Percentiles rank a stretch among this genome's conserved stretches.
These are phyloP conservation scores for Tremella yokohamensis DNA, from an alignment of 768 basidiomycete genomes.

Conservation along the genomic window DNA sequence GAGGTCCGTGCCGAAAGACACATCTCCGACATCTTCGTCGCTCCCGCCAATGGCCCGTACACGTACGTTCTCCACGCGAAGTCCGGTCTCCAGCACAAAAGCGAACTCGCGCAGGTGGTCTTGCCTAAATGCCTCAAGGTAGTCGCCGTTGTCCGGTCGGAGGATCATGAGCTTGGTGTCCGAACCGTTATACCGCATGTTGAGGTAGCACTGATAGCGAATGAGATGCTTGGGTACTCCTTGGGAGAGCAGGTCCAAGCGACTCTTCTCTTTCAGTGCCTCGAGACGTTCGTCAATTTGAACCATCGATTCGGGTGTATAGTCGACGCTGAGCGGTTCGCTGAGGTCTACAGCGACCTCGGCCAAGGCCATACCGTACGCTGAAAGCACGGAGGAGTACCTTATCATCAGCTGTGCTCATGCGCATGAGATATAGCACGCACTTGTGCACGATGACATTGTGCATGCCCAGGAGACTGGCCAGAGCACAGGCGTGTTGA, in stretches of 20 bases:
- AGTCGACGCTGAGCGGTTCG: neutral
- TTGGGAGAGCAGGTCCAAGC: conserved; percentile 50
- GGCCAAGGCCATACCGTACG: conserved; percentile 69
- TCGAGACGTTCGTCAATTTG: neutral
- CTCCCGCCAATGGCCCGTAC: conserved; percentile 62
- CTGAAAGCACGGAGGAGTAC: conserved; percentile 78
- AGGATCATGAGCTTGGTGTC: conserved; percentile 85
- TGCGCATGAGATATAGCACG: conserved; percentile 35
- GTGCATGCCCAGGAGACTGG: conserved; percentile 17
- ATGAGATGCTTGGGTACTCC: conserved; percentile 57
- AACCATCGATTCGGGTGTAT: conserved; percentile 43
- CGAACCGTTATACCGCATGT: conserved; percentile 47
- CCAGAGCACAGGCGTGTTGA: conserved; percentile 44
- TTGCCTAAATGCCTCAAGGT: conserved; percentile 71
- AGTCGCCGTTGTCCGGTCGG: conserved; percentile 56
- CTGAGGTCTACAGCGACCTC: conserved; percentile 48
- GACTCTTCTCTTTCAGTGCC: neutral
- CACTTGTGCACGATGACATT: conserved; percentile 12
- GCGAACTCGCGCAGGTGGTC: conserved; percentile 85
- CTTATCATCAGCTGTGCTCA: conserved; percentile 51
- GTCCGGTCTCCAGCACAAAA: conserved; percentile 78
- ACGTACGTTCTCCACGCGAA: conserved; percentile 88
- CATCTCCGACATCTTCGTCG: conserved; percentile 28
- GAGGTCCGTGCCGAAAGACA: neutral
- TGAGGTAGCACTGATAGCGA: conserved; percentile 62